phyloP scores from a whole-genome alignment of 176 grass and related monocot genomes.

The Avena insularis region DNA sequence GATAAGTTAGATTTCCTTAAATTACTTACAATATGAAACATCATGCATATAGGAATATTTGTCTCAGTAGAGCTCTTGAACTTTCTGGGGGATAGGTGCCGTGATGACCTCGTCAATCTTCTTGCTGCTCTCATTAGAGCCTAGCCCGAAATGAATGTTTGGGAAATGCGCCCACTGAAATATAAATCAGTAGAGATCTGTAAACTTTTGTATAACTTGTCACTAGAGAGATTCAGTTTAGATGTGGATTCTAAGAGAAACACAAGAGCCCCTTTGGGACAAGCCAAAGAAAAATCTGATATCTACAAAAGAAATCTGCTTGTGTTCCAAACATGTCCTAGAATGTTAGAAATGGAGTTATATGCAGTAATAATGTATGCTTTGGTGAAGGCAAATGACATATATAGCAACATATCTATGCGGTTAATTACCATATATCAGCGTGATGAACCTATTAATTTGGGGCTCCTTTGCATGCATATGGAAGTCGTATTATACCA shows the following conservation, averaged over 20 bases:
- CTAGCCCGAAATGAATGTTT: conserved; percentile 58
- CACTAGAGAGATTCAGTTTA: not conserved
- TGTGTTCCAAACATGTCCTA: not conserved
- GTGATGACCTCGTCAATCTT: conserved; percentile 52
- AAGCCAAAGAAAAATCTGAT: not conserved
- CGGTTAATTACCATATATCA: not conserved
- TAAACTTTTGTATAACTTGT: not conserved
- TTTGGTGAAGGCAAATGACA: not conserved
- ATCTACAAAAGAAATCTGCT: not conserved
- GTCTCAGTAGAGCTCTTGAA: conserved; percentile 51
- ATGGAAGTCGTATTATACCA: not conserved
- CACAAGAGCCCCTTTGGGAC: not conserved
- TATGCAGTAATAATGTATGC: not conserved
- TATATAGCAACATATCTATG: not conserved
- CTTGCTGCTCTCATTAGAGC: conserved; percentile 45
- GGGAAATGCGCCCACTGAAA: conserved; percentile 77
- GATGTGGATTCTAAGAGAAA: not conserved
- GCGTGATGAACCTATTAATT: not conserved
- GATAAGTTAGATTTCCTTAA: conserved; percentile 19
- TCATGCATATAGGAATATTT: not conserved
- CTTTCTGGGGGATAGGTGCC: conserved; percentile 28
- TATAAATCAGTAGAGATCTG: not conserved
- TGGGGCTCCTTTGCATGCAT: not conserved
- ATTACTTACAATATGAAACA: conserved; percentile 44
- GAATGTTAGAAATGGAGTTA: not conserved